Conservation (phyloP, 2,329 filamentous ascomycete genomes). For the Calonectria pauciramosa region DNA sequence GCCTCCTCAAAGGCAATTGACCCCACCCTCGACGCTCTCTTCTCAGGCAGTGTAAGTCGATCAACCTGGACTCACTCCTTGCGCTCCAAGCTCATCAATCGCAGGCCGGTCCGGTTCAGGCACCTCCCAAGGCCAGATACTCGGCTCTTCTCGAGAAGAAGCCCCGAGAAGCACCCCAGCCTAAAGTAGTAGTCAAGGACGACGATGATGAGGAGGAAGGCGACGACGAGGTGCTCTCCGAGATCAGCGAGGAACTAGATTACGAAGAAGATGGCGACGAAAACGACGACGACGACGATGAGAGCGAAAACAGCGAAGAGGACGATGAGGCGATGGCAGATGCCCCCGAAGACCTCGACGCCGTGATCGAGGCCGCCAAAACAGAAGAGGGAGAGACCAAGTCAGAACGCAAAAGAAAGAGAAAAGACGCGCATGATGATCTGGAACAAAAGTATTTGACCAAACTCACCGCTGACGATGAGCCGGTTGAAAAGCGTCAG, state of each 20-base stretch:
- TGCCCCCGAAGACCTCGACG: constrained; percentile 53
- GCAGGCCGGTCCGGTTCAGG: constrained; percentile 66
- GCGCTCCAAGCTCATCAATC: constrained; percentile 31
- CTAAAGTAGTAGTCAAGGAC: constrained; percentile 47
- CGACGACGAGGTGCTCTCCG: constrained; percentile 51
- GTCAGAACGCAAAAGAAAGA: constrained; percentile 73
- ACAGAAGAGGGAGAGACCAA: constrained; percentile 52
- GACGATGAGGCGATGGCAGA: constrained; percentile 51
- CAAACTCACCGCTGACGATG: constrained; percentile 72
- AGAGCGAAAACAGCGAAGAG: constrained; percentile 41
- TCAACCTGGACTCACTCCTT: constrained; percentile 20
- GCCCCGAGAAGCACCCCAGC: constrained; percentile 43
- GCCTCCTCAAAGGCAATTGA: constrained; percentile 72
- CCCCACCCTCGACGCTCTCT: constrained; percentile 77
- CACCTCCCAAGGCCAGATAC: constrained; percentile 61
- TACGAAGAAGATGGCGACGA: constrained; percentile 48
- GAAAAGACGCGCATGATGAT: constrained; percentile 77
- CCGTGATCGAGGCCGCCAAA: constrained; percentile 51
- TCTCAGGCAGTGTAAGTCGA: constrained; percentile 77
- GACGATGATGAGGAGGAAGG: constrained; percentile 49
- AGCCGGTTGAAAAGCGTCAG: constrained; percentile 68
- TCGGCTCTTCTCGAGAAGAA: constrained; percentile 53
- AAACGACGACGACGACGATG: constrained; percentile 41
- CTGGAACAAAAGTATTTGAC: constrained; percentile 79
- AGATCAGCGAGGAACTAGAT: constrained; percentile 52